phyloP scores from a whole-genome alignment of 805 yeast genomes.

The Clavispora phyllophila region DNA sequence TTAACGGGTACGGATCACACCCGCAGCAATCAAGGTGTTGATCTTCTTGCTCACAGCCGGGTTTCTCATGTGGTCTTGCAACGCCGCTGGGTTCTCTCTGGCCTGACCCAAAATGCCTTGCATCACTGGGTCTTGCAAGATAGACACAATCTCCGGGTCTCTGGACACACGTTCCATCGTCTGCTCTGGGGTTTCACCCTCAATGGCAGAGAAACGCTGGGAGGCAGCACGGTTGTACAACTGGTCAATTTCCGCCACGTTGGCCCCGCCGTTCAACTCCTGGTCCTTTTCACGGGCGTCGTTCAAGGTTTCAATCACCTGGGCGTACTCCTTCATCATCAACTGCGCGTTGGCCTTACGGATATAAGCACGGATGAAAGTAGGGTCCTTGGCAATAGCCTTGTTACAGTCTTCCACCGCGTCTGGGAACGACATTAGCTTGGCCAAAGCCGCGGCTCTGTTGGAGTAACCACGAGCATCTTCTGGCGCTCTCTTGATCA shows the following conservation, averaged over 20 bases:
- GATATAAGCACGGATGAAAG: conserved; percentile 88
- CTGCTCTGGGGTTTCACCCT: conserved; percentile 91
- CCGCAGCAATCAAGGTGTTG: conserved; percentile 88
- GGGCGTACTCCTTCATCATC: conserved; percentile 81
- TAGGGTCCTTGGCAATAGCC: conserved; percentile 86
- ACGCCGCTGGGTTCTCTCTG: conserved; percentile 89
- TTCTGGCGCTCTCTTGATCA: conserved; percentile 93
- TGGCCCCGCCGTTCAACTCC: conserved; percentile 52
- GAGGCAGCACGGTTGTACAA: conserved; percentile 70
- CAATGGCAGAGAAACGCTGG: conserved; percentile 75
- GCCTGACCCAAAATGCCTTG: conserved; percentile 93
- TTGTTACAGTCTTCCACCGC: conserved; percentile 87
- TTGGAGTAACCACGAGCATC: conserved; percentile 97
- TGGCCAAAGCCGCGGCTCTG: conserved; percentile 95
- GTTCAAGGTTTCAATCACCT: conserved; percentile 75
- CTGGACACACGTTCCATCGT: conserved; percentile 84
- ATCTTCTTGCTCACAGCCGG: conserved; percentile 89
- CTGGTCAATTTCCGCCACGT: conserved; percentile 73
- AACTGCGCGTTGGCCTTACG: conserved; percentile 94
- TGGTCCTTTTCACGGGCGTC: conserved; percentile 72
- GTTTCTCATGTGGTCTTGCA: conserved; percentile 96
- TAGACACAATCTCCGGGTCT: conserved; percentile 91
- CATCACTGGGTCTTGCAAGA: conserved; percentile 93
- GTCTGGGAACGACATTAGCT: conserved; percentile 95
- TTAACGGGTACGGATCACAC: conserved; percentile 86